phyloP scores from a whole-genome alignment of 306 rosid genomes.

The Cicer pinnatifidum region DNA sequence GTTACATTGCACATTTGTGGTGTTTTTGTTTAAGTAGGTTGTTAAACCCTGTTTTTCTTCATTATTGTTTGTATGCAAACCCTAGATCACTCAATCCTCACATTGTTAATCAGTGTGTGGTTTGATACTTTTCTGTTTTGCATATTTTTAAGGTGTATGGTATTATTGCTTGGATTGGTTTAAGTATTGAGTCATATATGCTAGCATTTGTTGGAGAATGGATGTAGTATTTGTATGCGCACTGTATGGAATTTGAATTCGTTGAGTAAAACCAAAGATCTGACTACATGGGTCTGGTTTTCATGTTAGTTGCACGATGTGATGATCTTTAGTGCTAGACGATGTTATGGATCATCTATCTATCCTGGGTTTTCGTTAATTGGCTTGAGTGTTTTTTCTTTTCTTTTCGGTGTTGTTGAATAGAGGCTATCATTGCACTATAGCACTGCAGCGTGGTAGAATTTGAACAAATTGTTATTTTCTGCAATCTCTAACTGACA shows the following conservation, averaged over 20 bases:
- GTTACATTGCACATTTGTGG: neutral
- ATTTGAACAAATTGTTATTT: too few relatives aligned
- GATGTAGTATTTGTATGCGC: neutral
- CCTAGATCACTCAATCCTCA: neutral
- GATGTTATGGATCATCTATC: neutral
- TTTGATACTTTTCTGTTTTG: neutral
- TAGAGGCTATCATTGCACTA: too few relatives aligned
- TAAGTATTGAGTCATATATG: constrained; percentile 4
- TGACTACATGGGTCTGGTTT: neutral
- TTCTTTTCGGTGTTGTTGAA: too few relatives aligned
- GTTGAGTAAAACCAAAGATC: neutral
- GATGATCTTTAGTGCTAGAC: neutral
- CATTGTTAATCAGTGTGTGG: neutral
- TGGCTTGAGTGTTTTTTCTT: neutral
- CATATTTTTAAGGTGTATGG: neutral
- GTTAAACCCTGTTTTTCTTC: neutral
- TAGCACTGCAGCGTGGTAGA: too few relatives aligned
- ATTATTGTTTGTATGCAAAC: neutral
- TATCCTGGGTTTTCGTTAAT: neutral
- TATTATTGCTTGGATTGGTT: neutral
- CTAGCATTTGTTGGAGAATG: neutral
- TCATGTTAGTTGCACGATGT: neutral
- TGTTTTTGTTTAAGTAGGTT: neutral
- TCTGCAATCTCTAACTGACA: too few relatives aligned
- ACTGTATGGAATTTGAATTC: neutral